phyloP scores from a whole-genome alignment of 441 rosid species.

The Mallotus repandus region DNA sequence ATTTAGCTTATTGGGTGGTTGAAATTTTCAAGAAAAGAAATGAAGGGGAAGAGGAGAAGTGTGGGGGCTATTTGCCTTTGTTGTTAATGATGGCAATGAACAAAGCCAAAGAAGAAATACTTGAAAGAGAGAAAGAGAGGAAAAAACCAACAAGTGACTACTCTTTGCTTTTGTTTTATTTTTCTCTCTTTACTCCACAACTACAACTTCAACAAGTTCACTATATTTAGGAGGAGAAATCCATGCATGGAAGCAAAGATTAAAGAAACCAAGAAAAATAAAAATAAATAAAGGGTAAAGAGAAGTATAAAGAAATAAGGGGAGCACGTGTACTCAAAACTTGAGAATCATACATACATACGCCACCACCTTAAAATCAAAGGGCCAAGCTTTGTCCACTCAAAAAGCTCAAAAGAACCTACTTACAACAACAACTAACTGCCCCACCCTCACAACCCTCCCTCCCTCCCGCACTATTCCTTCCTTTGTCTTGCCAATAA shows the following conservation, averaged over 20 bases:
- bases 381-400: slow-evolving; percentile 34
- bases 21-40: slow-evolving; percentile 30
- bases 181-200: slow-evolving; percentile 1
- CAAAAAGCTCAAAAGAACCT: slow-evolving; percentile 12
- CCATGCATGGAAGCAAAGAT: slow-evolving; percentile 66
- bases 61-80: slow-evolving; percentile 21
- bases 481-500: slow-evolving; percentile 44
- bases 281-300: slow-evolving; percentile 7
- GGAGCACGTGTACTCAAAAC: slow-evolving; percentile 45
- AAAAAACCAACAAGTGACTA: slow-evolving; percentile 2
- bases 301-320: slow-evolving; percentile 8
- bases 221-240: slow-evolving; percentile 53
- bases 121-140: slow-evolving; percentile 10
- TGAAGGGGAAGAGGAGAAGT: slow-evolving; percentile 11
- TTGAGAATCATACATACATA: slow-evolving; percentile 30
- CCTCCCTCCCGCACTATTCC: slow-evolving; percentile 37
- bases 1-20: slow-evolving; percentile 24
- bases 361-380: slow-evolving; percentile 30
- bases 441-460: slow-evolving; percentile 13
- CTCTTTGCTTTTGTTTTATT: neutral
- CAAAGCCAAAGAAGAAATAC: slow-evolving; percentile 24
- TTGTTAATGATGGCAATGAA: slow-evolving; percentile 41
- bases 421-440: slow-evolving; percentile 19
- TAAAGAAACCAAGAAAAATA: slow-evolving; percentile 11
- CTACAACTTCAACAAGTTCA: slow-evolving; percentile 9